phyloP scores from a whole-genome alignment of 75 land plant species.

The Pinus taeda region DNA sequence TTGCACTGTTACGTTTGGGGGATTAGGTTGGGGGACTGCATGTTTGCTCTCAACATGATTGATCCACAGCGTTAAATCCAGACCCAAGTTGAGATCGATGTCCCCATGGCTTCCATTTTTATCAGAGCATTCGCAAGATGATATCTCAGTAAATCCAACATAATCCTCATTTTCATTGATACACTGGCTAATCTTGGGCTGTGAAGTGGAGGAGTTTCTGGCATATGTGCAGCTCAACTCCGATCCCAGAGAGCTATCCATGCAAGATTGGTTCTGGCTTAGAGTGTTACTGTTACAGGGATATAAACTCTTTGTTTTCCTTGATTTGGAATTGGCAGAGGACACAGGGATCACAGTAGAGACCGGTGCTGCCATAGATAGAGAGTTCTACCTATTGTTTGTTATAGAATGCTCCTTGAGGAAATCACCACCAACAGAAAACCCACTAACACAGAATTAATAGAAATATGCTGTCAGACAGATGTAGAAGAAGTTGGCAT shows the following conservation, averaged over 20 bases:
- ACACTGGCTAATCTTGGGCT: too few relatives aligned
- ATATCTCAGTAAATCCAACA: not conserved
- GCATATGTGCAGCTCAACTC: slow-evolving; percentile 7
- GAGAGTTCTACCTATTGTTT: too few relatives aligned
- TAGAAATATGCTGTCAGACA: too few relatives aligned
- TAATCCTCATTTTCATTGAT: not conserved
- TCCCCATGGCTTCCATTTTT: not conserved
- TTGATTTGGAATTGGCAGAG: not conserved
- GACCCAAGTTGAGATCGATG: not conserved
- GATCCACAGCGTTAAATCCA: slow-evolving; percentile 1
- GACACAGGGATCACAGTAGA: not conserved
- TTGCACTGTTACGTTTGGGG: not conserved
- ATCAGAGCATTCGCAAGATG: not conserved
- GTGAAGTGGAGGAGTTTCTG: not conserved
- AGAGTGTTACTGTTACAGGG: not conserved
- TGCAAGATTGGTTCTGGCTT: not conserved
- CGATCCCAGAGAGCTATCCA: slow-evolving; percentile 6
- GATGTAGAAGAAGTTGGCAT: too few relatives aligned
- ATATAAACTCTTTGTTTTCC: not conserved
- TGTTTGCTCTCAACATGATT: not conserved
- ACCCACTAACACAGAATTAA: too few relatives aligned
- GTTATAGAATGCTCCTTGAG: too few relatives aligned
- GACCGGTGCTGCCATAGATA: not conserved
- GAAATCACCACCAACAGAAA: too few relatives aligned
- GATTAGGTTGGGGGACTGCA: not conserved